Percentiles rank a stretch among this genome's conserved stretches.
Conservation (phyloP, 306 rosid genomes). For the Fagus sylvatica region DNA sequence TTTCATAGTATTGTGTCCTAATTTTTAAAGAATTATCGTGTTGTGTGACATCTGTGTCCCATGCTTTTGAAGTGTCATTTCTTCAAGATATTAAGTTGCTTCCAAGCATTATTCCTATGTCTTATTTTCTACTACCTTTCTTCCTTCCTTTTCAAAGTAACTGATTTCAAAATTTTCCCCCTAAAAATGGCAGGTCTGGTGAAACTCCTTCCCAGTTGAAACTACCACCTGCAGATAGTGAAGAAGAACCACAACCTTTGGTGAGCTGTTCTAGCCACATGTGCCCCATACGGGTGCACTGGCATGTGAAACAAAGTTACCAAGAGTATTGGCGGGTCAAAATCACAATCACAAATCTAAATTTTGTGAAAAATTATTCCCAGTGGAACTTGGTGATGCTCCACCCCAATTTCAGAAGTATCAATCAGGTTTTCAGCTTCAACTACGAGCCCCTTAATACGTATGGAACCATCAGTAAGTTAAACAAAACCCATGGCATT, state of each 20-base stretch:
- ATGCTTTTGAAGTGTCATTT: not conserved
- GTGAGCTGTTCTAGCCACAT: conserved; percentile 67
- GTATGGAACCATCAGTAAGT: conserved; percentile 65
- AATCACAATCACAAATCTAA: conserved; percentile 69
- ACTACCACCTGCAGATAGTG: conserved; percentile 34
- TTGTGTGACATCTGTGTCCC: no score
- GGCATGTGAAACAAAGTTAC: conserved; percentile 80
- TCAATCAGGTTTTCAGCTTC: conserved; percentile 79
- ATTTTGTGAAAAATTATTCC: conserved; percentile 67
- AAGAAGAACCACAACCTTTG: conserved; percentile 22
- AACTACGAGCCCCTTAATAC: conserved; percentile 51
- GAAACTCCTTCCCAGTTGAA: conserved; percentile 40
- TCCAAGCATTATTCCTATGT: not conserved
- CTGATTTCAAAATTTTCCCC: not conserved
- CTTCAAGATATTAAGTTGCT: not conserved
- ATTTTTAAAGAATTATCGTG: no score
- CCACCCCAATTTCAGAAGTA: conserved; percentile 62
- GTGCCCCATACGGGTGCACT: conserved; percentile 81
- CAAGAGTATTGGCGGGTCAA: conserved; percentile 78
- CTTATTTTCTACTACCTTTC: not conserved
- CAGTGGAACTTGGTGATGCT: conserved; percentile 69
- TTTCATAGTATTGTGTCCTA: no score
- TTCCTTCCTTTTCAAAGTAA: not conserved
- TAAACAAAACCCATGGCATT: not conserved
- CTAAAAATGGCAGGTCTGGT: conserved; percentile 40